Evolutionary conservation across 768 basidiomycete genomes (phyloP), one percentile per base, ranked within the genome.

Genomic region (Amanita pseudoporphyria): DNA sequence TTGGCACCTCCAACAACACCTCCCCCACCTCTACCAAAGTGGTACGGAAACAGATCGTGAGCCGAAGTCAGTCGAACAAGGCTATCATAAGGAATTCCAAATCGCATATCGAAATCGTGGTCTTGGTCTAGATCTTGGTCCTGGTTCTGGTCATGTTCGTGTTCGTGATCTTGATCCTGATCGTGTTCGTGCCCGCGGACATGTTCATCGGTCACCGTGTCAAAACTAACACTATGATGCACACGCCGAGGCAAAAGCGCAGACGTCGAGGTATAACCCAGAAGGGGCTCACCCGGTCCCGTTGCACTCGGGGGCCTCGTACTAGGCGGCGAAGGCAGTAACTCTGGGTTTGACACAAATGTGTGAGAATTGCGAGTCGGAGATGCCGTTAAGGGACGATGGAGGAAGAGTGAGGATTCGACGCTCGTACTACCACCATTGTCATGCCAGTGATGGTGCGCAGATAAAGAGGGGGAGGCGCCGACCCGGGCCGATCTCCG

Each of bases 61-160:
- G 84, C 78, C 10, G 82, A 85, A 12, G 79, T 71, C 6, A 91
- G 73, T 40, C 75, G 74, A 22, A 91, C 71, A 31, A 89, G 75
- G 57, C 77, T 80, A 56, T 81, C 76, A 58, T 82, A 82, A 0
- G 89, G 83, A 21, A 93, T 76, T 2, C 77, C 80, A 52, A 79
- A 77, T 58, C 74, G 69, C 16, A 65, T 70, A 12, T 57, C 56
- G 9, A 19, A 22, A 7, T 70, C 66, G 14, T 52, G 56, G 18
- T 66, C 69, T 35, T 54, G 60, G 9, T 66, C 65, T 3, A 55
- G 57, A 4, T 28, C 26, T 3, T 28, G 26, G 3, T 28, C 26
- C 4, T 28, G 26, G 3, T 28, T 7, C 4, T 28, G 26, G 4
- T 28, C 26, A 28, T 28, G 26, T 28, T 43, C 41, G 28, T 57